Conservation (phyloP, 2,329 filamentous ascomycete genomes). For the Coniochaeta sp. region DNA sequence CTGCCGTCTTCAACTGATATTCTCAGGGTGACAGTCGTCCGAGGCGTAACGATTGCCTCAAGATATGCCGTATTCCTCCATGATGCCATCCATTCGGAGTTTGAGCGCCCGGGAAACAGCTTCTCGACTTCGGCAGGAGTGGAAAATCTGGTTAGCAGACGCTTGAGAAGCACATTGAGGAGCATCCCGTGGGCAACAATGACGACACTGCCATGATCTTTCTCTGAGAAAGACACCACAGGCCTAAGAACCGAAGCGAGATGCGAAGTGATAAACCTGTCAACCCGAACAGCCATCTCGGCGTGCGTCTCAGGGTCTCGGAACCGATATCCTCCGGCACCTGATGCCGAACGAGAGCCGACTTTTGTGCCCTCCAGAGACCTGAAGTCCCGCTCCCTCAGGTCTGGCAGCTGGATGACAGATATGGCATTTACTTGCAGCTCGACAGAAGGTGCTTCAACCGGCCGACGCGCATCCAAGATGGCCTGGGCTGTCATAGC, state of each 20-base stretch:
- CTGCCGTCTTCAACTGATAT: neutral
- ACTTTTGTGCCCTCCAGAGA: constrained; percentile 60
- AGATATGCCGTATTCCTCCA: constrained; percentile 50
- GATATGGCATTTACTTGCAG: constrained; percentile 13
- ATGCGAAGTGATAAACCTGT: constrained; percentile 58
- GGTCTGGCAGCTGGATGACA: constrained; percentile 34
- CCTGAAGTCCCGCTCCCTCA: constrained; percentile 72
- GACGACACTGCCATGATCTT: constrained; percentile 39
- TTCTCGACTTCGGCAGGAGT: constrained; percentile 11
- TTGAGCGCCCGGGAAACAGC: constrained; percentile 12
- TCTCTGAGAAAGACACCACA: constrained; percentile 9
- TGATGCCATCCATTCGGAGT: constrained; percentile 20
- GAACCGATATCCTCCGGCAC: constrained; percentile 21
- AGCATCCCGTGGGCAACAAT: constrained; percentile 82
- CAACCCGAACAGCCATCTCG: constrained; percentile 57
- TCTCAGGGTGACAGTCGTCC: neutral
- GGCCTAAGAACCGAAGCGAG: constrained; percentile 49
- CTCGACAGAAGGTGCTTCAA: neutral
- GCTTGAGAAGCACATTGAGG: constrained; percentile 60
- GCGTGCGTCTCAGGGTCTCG: constrained; percentile 59
- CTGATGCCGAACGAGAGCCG: constrained; percentile 23
- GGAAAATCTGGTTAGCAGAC: constrained; percentile 50
- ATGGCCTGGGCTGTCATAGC: constrained; percentile 64
- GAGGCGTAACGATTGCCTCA: constrained; percentile 17
- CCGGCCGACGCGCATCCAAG: constrained; percentile 32